A percentile compares a stretch with the other conserved stretches of the same genome.
These are phyloP conservation scores for Lithocarpus polystachyus DNA, from an alignment of 306 rosid species.

Conservation along the genomic window DNA sequence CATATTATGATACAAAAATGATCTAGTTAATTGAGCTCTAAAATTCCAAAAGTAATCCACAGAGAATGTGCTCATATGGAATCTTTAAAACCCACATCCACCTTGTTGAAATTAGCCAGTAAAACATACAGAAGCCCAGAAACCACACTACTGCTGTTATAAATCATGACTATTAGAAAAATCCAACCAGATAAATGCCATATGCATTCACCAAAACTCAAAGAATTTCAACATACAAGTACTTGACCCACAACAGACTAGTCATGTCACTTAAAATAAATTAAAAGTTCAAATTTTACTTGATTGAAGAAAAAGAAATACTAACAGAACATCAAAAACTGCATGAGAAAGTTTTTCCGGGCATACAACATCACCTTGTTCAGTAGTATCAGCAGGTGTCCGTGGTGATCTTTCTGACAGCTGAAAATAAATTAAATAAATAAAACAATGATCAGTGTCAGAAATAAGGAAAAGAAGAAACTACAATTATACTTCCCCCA, in stretches of 20 bases:
- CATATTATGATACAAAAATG: not conserved
- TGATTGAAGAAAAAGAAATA: constrained; percentile 33
- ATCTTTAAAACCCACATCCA: not conserved
- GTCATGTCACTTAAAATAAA: constrained; percentile 6
- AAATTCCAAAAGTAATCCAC: not conserved
- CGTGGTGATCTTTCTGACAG: constrained; percentile 74
- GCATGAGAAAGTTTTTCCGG: constrained; percentile 45
- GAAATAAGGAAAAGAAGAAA: constrained; percentile 12
- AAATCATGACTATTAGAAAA: not conserved
- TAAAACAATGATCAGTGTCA: constrained; percentile 18
- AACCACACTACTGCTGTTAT: not conserved
- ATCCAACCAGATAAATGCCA: not conserved
- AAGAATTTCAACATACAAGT: not conserved
- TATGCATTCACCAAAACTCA: not conserved
- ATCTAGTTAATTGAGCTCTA: not conserved
- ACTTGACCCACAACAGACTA: not conserved
- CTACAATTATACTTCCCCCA: constrained; percentile 1
- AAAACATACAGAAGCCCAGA: not conserved
- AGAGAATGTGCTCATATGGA: not conserved
- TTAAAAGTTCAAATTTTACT: constrained; percentile 24
- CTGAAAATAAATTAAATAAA: constrained; percentile 39
- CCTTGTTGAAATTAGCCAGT: not conserved
- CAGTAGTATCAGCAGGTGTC: constrained; percentile 53
- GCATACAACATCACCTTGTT: constrained; percentile 82
- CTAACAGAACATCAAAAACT: constrained; percentile 47